These are phyloP conservation scores for Triangularia verruculosa DNA, from an alignment of 2,329 filamentous ascomycete genomes.

Conservation along the genomic window DNA sequence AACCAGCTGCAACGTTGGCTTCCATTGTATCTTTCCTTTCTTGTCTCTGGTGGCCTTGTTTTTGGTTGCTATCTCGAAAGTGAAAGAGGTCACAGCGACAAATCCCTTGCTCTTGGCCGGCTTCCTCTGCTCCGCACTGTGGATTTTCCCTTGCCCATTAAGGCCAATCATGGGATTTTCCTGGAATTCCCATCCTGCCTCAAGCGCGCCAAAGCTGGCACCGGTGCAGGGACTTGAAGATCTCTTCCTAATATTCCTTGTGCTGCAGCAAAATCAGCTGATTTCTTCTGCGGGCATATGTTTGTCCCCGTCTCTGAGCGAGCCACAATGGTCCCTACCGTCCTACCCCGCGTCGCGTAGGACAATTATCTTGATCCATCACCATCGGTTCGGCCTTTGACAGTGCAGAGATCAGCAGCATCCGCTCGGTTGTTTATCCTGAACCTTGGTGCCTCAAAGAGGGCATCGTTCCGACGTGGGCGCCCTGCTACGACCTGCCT, in stretches of 20 bases:
- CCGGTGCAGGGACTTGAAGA: slow-evolving; percentile 12
- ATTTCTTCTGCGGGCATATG: slow-evolving; percentile 13
- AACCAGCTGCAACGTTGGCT: neutral
- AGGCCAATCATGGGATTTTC: slow-evolving; percentile 21
- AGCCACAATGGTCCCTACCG: neutral
- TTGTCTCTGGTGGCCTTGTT: neutral
- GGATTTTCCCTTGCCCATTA: slow-evolving; percentile 5
- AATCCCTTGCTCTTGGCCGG: neutral
- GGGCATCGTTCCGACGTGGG: neutral
- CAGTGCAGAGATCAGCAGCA: neutral
- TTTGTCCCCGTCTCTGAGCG: neutral
- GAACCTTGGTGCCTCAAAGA: neutral
- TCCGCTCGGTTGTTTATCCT: neutral
- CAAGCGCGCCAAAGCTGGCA: slow-evolving; percentile 10
- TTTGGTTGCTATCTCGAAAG: neutral
- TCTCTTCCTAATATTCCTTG: slow-evolving; percentile 14
- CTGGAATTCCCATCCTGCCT: slow-evolving; percentile 10
- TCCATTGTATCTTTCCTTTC: neutral
- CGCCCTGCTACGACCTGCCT: neutral
- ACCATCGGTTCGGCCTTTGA: neutral
- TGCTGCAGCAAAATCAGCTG: slow-evolving; percentile 15
- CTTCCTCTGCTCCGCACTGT: neutral
- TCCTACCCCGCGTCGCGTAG: neutral
- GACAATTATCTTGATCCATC: neutral
- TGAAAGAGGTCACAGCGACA: neutral